A percentile compares a stretch with the other conserved stretches of the same genome.
Evolutionary conservation across 2,329 filamentous ascomycete genomes (phyloP).

Genomic region (Fusarium sp.): DNA sequence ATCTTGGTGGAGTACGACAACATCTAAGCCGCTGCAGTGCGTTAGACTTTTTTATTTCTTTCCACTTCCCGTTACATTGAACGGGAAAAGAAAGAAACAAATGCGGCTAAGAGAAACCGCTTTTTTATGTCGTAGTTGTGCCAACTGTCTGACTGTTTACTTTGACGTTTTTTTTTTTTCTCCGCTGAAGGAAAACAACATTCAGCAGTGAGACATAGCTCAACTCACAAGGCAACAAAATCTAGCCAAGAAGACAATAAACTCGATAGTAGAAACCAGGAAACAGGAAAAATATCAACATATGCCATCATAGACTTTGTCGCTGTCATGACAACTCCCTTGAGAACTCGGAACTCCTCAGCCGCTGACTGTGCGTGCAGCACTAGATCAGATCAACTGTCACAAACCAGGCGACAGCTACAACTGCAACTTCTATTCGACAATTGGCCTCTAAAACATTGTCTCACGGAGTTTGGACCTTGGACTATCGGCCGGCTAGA

Average conservation of each 20-base stretch:
- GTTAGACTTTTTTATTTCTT: not conserved
- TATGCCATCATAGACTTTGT: not conserved
- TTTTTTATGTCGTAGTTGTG: not conserved
- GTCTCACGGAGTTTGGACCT: not conserved
- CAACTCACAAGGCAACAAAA: not conserved
- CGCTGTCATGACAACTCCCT: conserved; percentile 19
- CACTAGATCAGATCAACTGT: not conserved
- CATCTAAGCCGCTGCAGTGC: not conserved
- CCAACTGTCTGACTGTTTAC: not conserved
- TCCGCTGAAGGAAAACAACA: not conserved
- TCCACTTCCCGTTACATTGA: not conserved
- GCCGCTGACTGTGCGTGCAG: not conserved
- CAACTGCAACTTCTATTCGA: conserved; percentile 6
- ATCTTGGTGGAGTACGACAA: not conserved
- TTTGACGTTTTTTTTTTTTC: not conserved
- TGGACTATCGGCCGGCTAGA: conserved; percentile 2
- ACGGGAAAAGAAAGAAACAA: not conserved
- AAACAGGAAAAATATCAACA: not conserved
- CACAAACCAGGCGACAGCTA: too few species aligned
- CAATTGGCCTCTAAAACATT: not conserved
- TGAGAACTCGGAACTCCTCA: not conserved
- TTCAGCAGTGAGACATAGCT: not conserved
- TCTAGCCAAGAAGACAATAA: not conserved
- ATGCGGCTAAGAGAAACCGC: not conserved
- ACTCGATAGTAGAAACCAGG: not conserved